Conservation (phyloP, 306 rosid species). For the Mimosa bimucronata region DNA sequence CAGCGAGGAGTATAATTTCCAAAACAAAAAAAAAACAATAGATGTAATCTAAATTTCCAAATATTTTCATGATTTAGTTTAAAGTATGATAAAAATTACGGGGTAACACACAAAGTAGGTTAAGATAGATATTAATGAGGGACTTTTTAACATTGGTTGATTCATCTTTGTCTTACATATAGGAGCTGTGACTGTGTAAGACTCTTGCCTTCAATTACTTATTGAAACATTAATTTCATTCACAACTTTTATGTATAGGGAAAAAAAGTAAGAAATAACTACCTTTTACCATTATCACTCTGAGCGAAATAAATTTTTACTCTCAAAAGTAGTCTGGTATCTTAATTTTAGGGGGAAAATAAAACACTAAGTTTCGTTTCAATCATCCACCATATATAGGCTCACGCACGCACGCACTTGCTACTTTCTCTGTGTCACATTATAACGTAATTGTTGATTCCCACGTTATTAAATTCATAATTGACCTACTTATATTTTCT, state of each 20-base stretch:
- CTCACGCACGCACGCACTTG: neutral
- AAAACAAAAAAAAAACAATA: too few species aligned
- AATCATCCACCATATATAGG: slow-evolving; percentile 1
- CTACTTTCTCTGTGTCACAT: slow-evolving; percentile 23
- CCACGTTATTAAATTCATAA: slow-evolving; percentile 8
- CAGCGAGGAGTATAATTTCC: too few species aligned
- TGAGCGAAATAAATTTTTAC: neutral
- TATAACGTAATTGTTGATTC: slow-evolving; percentile 7
- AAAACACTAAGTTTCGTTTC: too few species aligned
- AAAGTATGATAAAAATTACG: neutral
- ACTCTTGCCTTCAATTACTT: neutral
- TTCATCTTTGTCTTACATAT: too few species aligned
- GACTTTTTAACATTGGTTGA: neutral
- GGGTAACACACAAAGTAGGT: neutral
- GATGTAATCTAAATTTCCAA: neutral
- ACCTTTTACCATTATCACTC: neutral
- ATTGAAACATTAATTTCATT: neutral
- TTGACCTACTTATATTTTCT: neutral
- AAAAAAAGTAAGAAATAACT: too few species aligned
- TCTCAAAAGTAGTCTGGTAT: neutral
- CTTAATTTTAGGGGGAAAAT: too few species aligned
- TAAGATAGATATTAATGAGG: neutral
- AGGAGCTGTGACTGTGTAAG: neutral
- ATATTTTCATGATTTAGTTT: too few species aligned
- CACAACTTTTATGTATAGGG: neutral